Evolutionary conservation across 2,329 filamentous ascomycete species (phyloP).

Genomic region (Ophiostoma populinum): DNA sequence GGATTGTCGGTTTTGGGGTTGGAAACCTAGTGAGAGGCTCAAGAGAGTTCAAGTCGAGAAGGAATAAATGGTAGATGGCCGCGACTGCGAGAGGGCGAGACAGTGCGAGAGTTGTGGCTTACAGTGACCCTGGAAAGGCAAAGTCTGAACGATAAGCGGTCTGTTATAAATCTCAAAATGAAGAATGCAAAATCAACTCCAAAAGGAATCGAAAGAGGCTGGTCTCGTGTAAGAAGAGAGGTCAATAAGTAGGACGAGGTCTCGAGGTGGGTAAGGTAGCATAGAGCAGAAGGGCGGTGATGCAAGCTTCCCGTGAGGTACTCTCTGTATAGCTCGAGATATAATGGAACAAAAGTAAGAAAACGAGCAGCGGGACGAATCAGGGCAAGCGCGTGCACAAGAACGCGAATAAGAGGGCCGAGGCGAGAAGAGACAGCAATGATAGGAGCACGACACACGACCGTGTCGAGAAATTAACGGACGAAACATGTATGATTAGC

Average conservation of each 20-base stretch:
- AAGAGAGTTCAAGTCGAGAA: not conserved
- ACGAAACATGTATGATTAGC: too few species aligned
- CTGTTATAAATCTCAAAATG: too few species aligned
- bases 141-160: too few species aligned
- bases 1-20: too few species aligned
- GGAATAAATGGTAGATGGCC: not conserved
- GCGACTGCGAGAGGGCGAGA: constrained; percentile 1
- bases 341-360: not conserved
- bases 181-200: too few species aligned
- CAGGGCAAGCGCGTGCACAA: not conserved
- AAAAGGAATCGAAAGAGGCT: too few species aligned
- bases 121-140: too few species aligned
- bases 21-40: not conserved
- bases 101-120: constrained; percentile 8
- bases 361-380: not conserved
- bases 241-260: not conserved
- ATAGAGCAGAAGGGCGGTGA: not conserved
- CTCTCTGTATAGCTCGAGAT: too few species aligned
- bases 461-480: not conserved
- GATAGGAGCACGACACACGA: not conserved
- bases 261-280: not conserved
- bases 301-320: too few species aligned
- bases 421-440: constrained; percentile 2
- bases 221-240: too few species aligned
- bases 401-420: not conserved